Evolutionary conservation across 306 rosid genomes (phyloP).

Genomic region (Arachis hypogaea): DNA sequence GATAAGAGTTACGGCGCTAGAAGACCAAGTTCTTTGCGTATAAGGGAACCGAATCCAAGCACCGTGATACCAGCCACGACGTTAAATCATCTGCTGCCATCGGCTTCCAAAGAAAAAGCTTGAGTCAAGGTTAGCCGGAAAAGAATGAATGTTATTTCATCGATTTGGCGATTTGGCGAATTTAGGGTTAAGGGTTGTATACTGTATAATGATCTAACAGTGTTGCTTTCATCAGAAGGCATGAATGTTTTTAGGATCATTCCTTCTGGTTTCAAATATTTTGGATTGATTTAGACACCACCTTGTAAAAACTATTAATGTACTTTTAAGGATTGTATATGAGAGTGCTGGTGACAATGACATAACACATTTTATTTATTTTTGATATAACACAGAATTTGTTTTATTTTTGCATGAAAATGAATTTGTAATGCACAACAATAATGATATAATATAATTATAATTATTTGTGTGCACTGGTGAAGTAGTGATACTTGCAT

Average conservation of each 20-base stretch:
- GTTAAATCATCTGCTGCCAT: slow-evolving; percentile 67
- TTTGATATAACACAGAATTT: neutral
- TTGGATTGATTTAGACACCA: slow-evolving; percentile 21
- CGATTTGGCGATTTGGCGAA: slow-evolving; percentile 17
- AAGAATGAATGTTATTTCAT: slow-evolving; percentile 8
- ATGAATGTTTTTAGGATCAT: slow-evolving; percentile 48
- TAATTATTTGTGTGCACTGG: neutral
- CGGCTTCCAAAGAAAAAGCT: slow-evolving; percentile 79
- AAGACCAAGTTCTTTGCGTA: slow-evolving; percentile 56
- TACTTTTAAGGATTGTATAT: slow-evolving; percentile 33
- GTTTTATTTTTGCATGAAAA: slow-evolving; percentile 25
- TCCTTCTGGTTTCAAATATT: slow-evolving; percentile 36
- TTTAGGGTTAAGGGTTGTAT: slow-evolving; percentile 41
- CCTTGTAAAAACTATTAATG: slow-evolving; percentile 18
- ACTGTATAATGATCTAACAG: slow-evolving; percentile 36
- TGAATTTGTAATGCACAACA: neutral
- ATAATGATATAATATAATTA: too few species aligned
- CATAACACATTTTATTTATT: too few species aligned
- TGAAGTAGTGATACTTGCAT: slow-evolving; percentile 1
- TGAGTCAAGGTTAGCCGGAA: slow-evolving; percentile 44
- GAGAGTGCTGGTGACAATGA: slow-evolving; percentile 8
- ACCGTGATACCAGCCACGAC: slow-evolving; percentile 81
- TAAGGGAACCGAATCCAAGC: slow-evolving; percentile 74
- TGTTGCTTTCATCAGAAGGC: slow-evolving; percentile 46
- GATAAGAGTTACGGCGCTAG: slow-evolving; percentile 62